phyloP scores from a whole-genome alignment of 306 rosid species.

The Fragaria nilgerrensis region DNA sequence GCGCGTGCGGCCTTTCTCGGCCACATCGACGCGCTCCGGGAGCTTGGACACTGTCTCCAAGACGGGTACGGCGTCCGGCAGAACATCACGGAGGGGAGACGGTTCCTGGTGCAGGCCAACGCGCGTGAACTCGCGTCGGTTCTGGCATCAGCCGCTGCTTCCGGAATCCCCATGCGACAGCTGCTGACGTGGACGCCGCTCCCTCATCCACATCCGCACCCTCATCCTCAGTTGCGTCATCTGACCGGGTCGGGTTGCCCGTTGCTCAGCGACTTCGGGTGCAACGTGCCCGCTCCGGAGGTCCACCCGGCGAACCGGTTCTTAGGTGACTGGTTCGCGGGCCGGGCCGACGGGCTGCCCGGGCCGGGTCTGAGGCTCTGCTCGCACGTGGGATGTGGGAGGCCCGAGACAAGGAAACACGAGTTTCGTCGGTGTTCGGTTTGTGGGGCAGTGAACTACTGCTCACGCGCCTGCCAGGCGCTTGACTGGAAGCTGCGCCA shows the following conservation, averaged over 20 bases:
- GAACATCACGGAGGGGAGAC: conserved; percentile 71
- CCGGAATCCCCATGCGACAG: conserved; percentile 27
- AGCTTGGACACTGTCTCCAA: conserved; percentile 90
- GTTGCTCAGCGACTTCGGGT: conserved; percentile 75
- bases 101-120: conserved; percentile 86
- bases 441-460: conserved; percentile 75
- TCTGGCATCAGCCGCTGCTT: conserved; percentile 26
- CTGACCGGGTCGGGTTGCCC: conserved; percentile 57
- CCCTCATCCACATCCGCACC: conserved; percentile 23
- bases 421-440: conserved; percentile 94
- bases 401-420: conserved; percentile 82
- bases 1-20: conserved; percentile 95
- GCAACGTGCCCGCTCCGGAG: conserved; percentile 82
- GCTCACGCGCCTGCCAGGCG: conserved; percentile 97
- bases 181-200: conserved; percentile 46
- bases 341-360: conserved; percentile 28
- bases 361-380: conserved; percentile 62
- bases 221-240: conserved; percentile 36
- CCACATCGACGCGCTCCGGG: conserved; percentile 83
- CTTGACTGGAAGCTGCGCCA: conserved; percentile 94
- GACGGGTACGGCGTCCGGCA: conserved; percentile 95
- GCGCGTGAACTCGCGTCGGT: conserved; percentile 87
- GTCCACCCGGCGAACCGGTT: conserved; percentile 67
- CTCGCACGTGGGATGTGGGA: conserved; percentile 83
- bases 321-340: conserved; percentile 64